These are phyloP conservation scores for Xylaria sp. DNA, from an alignment of 2,329 filamentous ascomycete genomes.

Conservation along the genomic window DNA sequence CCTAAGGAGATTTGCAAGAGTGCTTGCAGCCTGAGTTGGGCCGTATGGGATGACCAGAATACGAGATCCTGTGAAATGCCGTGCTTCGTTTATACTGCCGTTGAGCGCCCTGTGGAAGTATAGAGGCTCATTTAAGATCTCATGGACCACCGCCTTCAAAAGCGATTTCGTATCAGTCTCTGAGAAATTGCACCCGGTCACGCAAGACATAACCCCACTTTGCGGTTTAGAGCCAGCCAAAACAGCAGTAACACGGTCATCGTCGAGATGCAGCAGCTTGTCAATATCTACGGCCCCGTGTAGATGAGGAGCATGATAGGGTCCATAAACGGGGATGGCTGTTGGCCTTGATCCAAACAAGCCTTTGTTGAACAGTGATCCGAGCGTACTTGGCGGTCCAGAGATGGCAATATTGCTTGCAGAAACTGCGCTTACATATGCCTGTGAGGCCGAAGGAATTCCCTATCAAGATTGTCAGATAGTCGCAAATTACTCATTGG, in stretches of 20 bases:
- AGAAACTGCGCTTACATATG: slow-evolving; percentile 65
- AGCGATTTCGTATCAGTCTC: slow-evolving; percentile 55
- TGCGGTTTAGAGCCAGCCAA: slow-evolving; percentile 57
- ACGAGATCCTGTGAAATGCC: slow-evolving; percentile 52
- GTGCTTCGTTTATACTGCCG: slow-evolving; percentile 57
- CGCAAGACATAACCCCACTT: slow-evolving; percentile 62
- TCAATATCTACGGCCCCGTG: slow-evolving; percentile 57
- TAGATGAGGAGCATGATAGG: slow-evolving; percentile 67
- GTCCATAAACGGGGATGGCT: slow-evolving; percentile 64
- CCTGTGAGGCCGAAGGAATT: slow-evolving; percentile 56
- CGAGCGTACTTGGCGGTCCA: slow-evolving; percentile 62
- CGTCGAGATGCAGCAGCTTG: slow-evolving; percentile 57
- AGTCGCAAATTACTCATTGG: neutral
- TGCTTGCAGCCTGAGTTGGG: slow-evolving; percentile 60
- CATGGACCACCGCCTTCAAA: slow-evolving; percentile 56
- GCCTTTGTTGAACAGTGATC: slow-evolving; percentile 54
- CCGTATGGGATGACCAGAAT: slow-evolving; percentile 62
- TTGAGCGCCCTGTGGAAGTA: slow-evolving; percentile 60
- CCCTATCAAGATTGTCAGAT: slow-evolving; percentile 47
- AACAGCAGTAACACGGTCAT: slow-evolving; percentile 52
- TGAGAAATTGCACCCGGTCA: slow-evolving; percentile 56
- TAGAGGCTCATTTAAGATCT: slow-evolving; percentile 62
- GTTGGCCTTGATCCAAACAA: slow-evolving; percentile 56
- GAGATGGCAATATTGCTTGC: slow-evolving; percentile 62
- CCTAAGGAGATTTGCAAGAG: slow-evolving; percentile 56